These are phyloP conservation scores for Coriaria nepalensis DNA, from an alignment of 306 rosid genomes.

Conservation along the genomic window DNA sequence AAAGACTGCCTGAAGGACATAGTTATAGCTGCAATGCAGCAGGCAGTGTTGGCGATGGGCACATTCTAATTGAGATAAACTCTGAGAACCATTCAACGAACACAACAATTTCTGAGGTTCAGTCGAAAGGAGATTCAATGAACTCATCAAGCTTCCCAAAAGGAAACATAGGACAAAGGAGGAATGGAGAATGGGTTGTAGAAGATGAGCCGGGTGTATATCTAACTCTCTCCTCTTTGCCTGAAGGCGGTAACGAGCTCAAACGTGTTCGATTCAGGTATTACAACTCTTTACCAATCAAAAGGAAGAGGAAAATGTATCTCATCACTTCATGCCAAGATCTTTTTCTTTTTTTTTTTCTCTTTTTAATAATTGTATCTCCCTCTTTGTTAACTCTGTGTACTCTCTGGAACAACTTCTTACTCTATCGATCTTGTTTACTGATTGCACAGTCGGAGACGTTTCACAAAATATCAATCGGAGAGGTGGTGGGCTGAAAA, in stretches of 20 bases:
- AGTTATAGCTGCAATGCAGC: constrained; percentile 15
- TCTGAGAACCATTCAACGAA: constrained; percentile 28
- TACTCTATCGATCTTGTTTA: constrained; percentile 7
- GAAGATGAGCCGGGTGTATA: constrained; percentile 92
- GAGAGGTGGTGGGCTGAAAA: constrained; percentile 91
- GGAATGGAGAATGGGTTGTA: constrained; percentile 65
- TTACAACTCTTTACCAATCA: background rate
- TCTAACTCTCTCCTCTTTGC: constrained; percentile 49
- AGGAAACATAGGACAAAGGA: constrained; percentile 35
- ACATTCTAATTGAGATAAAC: constrained; percentile 26
- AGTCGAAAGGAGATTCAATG: constrained; percentile 30
- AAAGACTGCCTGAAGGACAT: constrained; percentile 49
- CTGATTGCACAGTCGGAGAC: constrained; percentile 58
- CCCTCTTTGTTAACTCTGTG: too few relatives aligned
- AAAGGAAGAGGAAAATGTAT: too few relatives aligned
- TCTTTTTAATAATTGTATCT: too few relatives aligned
- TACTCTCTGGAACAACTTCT: too few relatives aligned
- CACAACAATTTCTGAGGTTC: constrained; percentile 23
- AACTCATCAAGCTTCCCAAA: constrained; percentile 22
- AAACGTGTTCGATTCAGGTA: constrained; percentile 96
- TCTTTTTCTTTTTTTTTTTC: too few relatives aligned
- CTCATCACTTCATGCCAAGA: too few relatives aligned
- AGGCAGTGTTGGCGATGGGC: constrained; percentile 20
- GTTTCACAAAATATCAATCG: constrained; percentile 71
- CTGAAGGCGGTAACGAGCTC: constrained; percentile 67